These are phyloP conservation scores for Cyberlindnera americana DNA, from an alignment of 805 yeast species.

Conservation along the genomic window DNA sequence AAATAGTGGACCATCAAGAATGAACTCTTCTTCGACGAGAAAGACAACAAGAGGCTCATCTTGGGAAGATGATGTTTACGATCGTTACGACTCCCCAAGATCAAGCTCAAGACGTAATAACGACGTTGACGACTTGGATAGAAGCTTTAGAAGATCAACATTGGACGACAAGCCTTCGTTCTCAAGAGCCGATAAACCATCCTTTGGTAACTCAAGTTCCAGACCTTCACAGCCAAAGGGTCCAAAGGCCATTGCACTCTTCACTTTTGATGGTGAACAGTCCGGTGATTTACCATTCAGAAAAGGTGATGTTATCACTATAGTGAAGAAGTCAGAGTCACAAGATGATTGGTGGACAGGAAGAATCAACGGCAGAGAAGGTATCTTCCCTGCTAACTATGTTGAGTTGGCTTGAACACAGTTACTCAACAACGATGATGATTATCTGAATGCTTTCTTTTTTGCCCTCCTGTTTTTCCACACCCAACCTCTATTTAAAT, in stretches of 20 bases:
- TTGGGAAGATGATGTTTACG: conserved; percentile 90
- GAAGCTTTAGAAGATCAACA: conserved; percentile 38
- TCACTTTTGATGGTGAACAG: conserved; percentile 87
- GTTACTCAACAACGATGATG: too few relatives aligned
- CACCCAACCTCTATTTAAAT: too few relatives aligned
- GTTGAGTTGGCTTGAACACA: conserved; percentile 59
- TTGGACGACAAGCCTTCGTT: conserved; percentile 37
- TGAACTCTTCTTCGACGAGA: conserved; percentile 1
- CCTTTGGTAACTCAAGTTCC: conserved; percentile 23
- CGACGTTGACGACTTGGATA: conserved; percentile 37
- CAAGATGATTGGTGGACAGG: conserved; percentile 99
- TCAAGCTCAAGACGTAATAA: conserved; percentile 5
- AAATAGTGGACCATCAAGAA: conserved; percentile 12
- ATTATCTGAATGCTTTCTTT: not conserved
- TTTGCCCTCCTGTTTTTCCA: too few relatives aligned
- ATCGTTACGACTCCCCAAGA: conserved; percentile 37
- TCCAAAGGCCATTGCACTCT: conserved; percentile 86
- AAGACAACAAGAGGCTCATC: conserved; percentile 35
- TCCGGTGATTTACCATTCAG: conserved; percentile 88
- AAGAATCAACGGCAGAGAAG: conserved; percentile 73
- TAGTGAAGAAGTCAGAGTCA: conserved; percentile 80
- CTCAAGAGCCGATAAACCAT: conserved; percentile 41
- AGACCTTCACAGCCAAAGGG: conserved; percentile 31
- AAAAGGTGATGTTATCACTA: conserved; percentile 91
- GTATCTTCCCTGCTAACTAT: conserved; percentile 96